Conservation (phyloP, 2,329 filamentous ascomycete genomes). For the Microdochium trichocladiopsis region DNA sequence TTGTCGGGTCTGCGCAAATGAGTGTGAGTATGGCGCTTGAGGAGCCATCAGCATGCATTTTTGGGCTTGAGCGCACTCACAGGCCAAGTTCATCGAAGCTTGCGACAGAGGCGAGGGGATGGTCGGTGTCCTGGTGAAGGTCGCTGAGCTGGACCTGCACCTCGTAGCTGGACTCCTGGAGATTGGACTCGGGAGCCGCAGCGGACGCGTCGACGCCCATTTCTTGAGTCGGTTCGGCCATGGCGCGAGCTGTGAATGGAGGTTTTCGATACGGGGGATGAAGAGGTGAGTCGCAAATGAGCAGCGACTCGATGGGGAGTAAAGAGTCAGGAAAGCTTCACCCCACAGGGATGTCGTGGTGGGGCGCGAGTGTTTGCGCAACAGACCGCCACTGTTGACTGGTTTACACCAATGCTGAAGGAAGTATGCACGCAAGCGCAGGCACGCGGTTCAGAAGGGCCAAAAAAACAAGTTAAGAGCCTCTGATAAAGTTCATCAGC, state of each 20-base stretch:
- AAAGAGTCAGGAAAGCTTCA: background rate
- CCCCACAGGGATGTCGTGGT: background rate
- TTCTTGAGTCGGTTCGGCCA: background rate
- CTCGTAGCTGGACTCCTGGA: conserved; percentile 71
- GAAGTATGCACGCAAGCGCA: no score
- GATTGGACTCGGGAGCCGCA: conserved; percentile 38
- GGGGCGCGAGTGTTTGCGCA: background rate
- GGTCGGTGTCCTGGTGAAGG: conserved; percentile 77
- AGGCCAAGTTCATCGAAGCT: conserved; percentile 81
- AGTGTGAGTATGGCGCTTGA: conserved; percentile 5
- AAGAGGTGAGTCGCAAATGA: background rate
- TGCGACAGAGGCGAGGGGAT: conserved; percentile 79
- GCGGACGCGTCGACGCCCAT: conserved; percentile 23
- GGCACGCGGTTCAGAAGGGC: no score
- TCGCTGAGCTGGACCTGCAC: conserved; percentile 92
- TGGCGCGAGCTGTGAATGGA: background rate
- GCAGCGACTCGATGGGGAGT: no score
- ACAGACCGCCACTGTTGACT: background rate
- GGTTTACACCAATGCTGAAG: no score
- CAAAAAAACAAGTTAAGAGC: no score
- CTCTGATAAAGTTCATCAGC: no score
- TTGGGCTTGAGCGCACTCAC: conserved; percentile 40
- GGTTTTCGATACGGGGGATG: background rate
- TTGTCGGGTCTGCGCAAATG: conserved; percentile 8
- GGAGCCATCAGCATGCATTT: background rate